phyloP scores from a whole-genome alignment of 805 yeast species.

The Kluyveromyces lactis region DNA sequence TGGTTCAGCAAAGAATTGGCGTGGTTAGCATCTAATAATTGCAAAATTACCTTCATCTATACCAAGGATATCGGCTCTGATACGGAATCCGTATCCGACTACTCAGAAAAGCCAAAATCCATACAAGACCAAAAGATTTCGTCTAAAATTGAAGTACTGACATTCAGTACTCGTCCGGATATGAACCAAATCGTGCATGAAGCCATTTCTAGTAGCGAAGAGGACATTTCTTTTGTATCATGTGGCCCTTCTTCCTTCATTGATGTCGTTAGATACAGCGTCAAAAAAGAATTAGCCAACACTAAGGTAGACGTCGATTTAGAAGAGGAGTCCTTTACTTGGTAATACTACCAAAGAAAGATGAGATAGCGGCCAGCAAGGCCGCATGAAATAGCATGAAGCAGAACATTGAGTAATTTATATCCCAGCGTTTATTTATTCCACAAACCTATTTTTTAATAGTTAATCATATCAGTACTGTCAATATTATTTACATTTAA shows the following conservation, averaged over 20 bases:
- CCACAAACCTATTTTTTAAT: too few relatives aligned
- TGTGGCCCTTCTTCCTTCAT: slow-evolving; percentile 60
- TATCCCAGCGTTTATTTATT: too few relatives aligned
- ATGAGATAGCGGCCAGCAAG: too few relatives aligned
- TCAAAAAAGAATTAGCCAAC: slow-evolving; percentile 32
- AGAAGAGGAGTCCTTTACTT: slow-evolving; percentile 29
- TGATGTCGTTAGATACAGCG: slow-evolving; percentile 44
- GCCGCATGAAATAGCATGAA: too few relatives aligned
- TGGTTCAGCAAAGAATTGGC: slow-evolving; percentile 41
- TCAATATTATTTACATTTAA: too few relatives aligned
- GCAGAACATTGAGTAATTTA: too few relatives aligned
- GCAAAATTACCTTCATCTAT: slow-evolving; percentile 19
- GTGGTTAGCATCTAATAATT: slow-evolving; percentile 22
- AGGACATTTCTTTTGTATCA: slow-evolving; percentile 44
- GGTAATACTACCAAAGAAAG: slow-evolving; percentile 13
- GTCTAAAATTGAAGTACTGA: slow-evolving; percentile 25
- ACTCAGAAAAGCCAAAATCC: slow-evolving; percentile 7
- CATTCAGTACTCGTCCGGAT: slow-evolving; percentile 39
- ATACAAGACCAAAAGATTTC: not conserved
- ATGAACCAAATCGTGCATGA: slow-evolving; percentile 32
- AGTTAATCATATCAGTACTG: too few relatives aligned
- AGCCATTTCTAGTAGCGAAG: slow-evolving; percentile 28
- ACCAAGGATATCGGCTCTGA: slow-evolving; percentile 7
- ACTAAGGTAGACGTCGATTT: slow-evolving; percentile 24
- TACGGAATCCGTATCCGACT: not conserved